These are phyloP conservation scores for Amesomyces nigricolor DNA, from an alignment of 2,329 filamentous ascomycete species.

Conservation along the genomic window DNA sequence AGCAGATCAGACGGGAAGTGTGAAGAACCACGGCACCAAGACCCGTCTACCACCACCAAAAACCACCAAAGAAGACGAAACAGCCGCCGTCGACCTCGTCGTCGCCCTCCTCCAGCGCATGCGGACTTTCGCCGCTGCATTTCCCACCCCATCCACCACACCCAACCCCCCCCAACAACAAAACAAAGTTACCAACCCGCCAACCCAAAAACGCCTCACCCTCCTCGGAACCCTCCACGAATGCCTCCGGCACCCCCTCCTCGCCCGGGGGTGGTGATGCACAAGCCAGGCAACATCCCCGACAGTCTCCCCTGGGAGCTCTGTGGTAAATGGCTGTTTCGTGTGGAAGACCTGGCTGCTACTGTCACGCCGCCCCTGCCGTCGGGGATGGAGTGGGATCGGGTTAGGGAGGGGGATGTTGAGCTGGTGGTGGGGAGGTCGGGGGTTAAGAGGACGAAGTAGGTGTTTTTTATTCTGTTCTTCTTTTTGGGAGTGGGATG, in stretches of 20 bases:
- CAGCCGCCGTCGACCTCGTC: constrained; percentile 23
- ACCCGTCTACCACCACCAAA: too few relatives aligned
- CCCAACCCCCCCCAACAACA: not conserved
- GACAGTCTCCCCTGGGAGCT: constrained; percentile 31
- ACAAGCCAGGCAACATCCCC: constrained; percentile 17
- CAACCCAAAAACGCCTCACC: not conserved
- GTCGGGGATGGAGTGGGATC: constrained; percentile 50
- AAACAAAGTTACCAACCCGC: not conserved
- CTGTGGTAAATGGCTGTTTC: constrained; percentile 56
- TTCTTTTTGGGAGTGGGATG: not conserved
- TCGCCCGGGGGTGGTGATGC: constrained; percentile 26
- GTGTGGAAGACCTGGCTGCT: constrained; percentile 35
- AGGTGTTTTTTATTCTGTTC: constrained; percentile 27
- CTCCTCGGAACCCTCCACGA: constrained; percentile 39
- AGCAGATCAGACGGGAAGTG: too few relatives aligned
- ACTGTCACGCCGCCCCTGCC: constrained; percentile 31
- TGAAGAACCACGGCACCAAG: too few relatives aligned
- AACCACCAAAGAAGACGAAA: not conserved
- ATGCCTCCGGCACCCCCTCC: constrained; percentile 29
- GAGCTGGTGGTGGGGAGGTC: constrained; percentile 50
- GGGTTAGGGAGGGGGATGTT: constrained; percentile 47
- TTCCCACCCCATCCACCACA: not conserved
- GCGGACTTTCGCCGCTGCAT: constrained; percentile 25
- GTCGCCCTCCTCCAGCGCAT: constrained; percentile 29
- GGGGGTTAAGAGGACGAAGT: constrained; percentile 50